Base-by-base conservation (phyloP, 352 stramenopile species). In the Globisporangium iwayamae region DNA sequence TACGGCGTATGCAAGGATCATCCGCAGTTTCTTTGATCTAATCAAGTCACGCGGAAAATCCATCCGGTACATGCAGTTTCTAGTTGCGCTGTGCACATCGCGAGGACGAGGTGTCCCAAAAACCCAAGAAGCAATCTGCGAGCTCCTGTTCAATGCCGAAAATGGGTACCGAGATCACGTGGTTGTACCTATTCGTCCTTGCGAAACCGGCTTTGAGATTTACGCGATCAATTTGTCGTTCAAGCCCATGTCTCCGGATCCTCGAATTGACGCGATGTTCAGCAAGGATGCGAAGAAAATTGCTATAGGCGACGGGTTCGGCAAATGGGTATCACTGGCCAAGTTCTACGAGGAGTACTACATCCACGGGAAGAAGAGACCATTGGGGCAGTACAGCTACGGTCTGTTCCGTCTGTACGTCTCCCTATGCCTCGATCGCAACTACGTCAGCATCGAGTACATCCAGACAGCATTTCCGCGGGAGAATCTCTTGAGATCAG, bases 361-460 rank as follows among this genome's bases (percentile, higher is more conserved):
- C 41, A 43, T 76, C 16, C 63, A 67, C 34, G 71, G 71, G 9
- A 84, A 81, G 50, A 62, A 83, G 41, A 73, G 77, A 6, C 69
- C 66, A 7, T 62, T 91, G 13, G 79, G 74, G 0, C 79, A 87
- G 59, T 91, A 91, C 54, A 90, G 79, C 70, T 90, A 88, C 45
- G 83, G 83, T 6, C 62, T 91, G 13, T 78, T 91, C 28, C 80
- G 81, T 10, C 70, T 91, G 1, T 91, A 90, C 60, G 71, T 83
- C n/a, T 84, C 79, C 4, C 61, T 91, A 4, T 91, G 83, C 18
- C 61, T 87, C 36, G 83, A 91, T 67, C 78, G 83, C 46, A 91
- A 91, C 70, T 91, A 91, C 51, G 69, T 87, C 28, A 87, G 80
- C 56, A 91, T 91, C 48, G 74, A 91, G 52, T 83, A 85, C 60